Evolutionary conservation across 805 yeast genomes (phyloP).

Genomic region (Ogataea minuta): DNA sequence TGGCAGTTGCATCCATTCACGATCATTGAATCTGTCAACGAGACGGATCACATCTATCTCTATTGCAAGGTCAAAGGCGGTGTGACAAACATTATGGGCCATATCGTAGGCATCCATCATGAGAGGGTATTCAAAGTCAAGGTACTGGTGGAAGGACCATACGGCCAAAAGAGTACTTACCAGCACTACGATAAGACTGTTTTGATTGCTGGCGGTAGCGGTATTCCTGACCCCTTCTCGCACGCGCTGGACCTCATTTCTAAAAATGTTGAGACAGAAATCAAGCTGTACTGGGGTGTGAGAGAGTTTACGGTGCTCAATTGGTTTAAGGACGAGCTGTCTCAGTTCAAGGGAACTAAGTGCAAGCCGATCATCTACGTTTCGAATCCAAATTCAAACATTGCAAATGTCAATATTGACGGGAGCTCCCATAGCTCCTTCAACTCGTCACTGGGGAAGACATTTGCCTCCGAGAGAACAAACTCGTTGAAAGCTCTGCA

Average conservation of each 20-base stretch:
- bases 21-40: constrained; percentile 37
- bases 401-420: constrained; percentile 11
- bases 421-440: constrained; percentile 10
- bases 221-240: constrained; percentile 58
- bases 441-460: constrained; percentile 14
- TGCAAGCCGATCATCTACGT: constrained; percentile 42
- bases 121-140: constrained; percentile 33
- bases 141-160: constrained; percentile 65
- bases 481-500: constrained; percentile 5
- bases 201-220: constrained; percentile 72
- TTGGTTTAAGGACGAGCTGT: constrained; percentile 48
- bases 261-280: constrained; percentile 32
- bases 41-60: constrained; percentile 39
- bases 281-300: constrained; percentile 63
- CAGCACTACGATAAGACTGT: constrained; percentile 52
- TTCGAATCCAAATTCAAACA: constrained; percentile 33
- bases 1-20: constrained; percentile 65
- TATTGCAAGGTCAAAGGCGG: constrained; percentile 58
- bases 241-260: constrained; percentile 38
- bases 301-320: constrained; percentile 49
- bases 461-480: constrained; percentile 9
- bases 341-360: constrained; percentile 32
- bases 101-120: constrained; percentile 28
- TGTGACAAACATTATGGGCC: constrained; percentile 44
- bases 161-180: constrained; percentile 56